A percentile compares a stretch with the other conserved stretches of the same genome.
Conservation (phyloP, 2,329 filamentous ascomycete genomes). For the Hypoxylon sp. region DNA sequence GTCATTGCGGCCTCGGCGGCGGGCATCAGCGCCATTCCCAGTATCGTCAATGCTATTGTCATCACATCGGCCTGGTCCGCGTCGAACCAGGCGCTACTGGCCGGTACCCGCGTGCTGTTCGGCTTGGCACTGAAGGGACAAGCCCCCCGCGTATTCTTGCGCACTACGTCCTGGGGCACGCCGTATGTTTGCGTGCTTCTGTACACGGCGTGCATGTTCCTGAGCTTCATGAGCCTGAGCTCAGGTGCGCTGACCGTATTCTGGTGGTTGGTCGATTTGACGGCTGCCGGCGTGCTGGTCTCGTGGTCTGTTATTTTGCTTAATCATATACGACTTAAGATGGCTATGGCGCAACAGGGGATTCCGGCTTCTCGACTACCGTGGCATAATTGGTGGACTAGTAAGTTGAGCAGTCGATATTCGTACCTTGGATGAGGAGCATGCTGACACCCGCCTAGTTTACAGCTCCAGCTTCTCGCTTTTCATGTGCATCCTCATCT, state of each 20-base stretch:
- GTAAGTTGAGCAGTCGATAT: slow-evolving; percentile 57
- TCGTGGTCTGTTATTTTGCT: slow-evolving; percentile 73
- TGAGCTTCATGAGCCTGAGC: slow-evolving; percentile 71
- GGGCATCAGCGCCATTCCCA: slow-evolving; percentile 76
- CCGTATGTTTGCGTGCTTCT: slow-evolving; percentile 72
- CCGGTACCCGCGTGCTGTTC: slow-evolving; percentile 72
- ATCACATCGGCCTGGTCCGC: slow-evolving; percentile 80
- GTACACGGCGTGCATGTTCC: slow-evolving; percentile 67
- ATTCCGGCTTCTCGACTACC: slow-evolving; percentile 67
- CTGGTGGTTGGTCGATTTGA: slow-evolving; percentile 74
- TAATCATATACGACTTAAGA: slow-evolving; percentile 71
- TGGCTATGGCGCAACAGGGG: slow-evolving; percentile 68
- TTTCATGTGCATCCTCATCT: slow-evolving; percentile 72
- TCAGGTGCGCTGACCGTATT: slow-evolving; percentile 74
- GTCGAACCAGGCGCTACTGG: slow-evolving; percentile 75
- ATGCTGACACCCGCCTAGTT: slow-evolving; percentile 55
- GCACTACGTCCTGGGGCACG: slow-evolving; percentile 65
- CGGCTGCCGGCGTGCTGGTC: slow-evolving; percentile 73
- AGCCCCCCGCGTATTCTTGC: slow-evolving; percentile 69
- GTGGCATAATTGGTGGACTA: slow-evolving; percentile 75
- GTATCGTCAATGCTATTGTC: slow-evolving; percentile 83
- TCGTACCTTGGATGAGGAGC: not conserved
- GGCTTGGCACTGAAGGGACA: slow-evolving; percentile 72
- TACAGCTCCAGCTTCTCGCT: slow-evolving; percentile 74
- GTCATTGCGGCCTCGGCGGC: slow-evolving; percentile 80